Evolutionary conservation across 176 grass and related monocot species (phyloP).

Genomic region (barley (Hordeum vulgare)): DNA sequence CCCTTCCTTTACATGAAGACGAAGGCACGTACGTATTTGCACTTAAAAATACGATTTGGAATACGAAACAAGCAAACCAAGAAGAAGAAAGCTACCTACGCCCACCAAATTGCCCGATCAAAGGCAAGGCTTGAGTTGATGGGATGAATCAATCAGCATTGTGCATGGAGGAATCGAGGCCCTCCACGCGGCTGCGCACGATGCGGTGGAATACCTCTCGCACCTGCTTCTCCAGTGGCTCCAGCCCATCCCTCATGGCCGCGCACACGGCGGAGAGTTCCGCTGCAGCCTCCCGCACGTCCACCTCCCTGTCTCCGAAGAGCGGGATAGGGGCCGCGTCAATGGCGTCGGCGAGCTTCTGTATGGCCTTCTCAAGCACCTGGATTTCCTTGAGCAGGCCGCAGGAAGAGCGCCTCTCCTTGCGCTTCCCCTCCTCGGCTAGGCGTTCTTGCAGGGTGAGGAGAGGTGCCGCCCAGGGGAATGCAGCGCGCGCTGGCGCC

Average conservation of each 20-base stretch:
- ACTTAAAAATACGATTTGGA: slow-evolving; percentile 11
- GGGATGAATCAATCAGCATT: slow-evolving; percentile 52
- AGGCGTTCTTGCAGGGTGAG: slow-evolving; percentile 77
- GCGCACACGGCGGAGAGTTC: slow-evolving; percentile 60
- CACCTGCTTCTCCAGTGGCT: slow-evolving; percentile 75
- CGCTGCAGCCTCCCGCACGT: slow-evolving; percentile 46
- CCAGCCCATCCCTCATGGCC: slow-evolving; percentile 62
- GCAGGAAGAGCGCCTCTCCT: slow-evolving; percentile 61
- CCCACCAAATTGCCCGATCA: slow-evolving; percentile 19
- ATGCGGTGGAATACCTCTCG: slow-evolving; percentile 95
- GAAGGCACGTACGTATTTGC: slow-evolving; percentile 30
- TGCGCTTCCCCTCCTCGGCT: slow-evolving; percentile 76
- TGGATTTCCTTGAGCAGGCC: slow-evolving; percentile 85
- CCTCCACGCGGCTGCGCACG: slow-evolving; percentile 83
- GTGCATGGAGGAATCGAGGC: slow-evolving; percentile 68
- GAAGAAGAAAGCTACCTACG: slow-evolving; percentile 41
- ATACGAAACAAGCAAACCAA: slow-evolving; percentile 23
- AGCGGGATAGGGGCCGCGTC: slow-evolving; percentile 49
- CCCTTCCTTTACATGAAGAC: slow-evolving; percentile 39
- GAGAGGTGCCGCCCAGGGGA: slow-evolving; percentile 70
- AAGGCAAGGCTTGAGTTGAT: not conserved
- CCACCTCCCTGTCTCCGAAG: slow-evolving; percentile 54
- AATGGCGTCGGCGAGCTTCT: slow-evolving; percentile 59
- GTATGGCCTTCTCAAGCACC: slow-evolving; percentile 51
- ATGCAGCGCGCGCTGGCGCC: slow-evolving; percentile 46